Evolutionary conservation across 768 basidiomycete genomes (phyloP).

Genomic region (Termitomyces sp.): DNA sequence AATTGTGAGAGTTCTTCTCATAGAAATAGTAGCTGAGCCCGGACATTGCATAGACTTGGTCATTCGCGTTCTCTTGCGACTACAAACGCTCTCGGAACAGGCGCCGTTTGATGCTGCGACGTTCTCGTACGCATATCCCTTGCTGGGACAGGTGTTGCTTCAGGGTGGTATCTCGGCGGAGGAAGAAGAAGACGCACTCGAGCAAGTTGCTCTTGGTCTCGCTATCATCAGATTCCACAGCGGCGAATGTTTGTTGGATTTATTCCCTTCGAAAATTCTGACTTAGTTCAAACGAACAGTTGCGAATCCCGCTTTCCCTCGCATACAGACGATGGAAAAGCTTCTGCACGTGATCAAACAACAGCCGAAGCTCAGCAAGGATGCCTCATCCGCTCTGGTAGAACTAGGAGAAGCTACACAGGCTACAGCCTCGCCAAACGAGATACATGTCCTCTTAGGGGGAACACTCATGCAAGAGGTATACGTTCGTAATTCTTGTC

Average conservation of each 20-base stretch:
- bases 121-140: conserved; percentile 74
- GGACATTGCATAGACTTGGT: conserved; percentile 50
- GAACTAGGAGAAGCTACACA: conserved; percentile 80
- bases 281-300: conserved; percentile 37
- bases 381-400: conserved; percentile 74
- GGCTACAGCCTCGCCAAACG: conserved; percentile 52
- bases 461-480: conserved; percentile 84
- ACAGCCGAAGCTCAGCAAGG: conserved; percentile 79
- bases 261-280: not conserved
- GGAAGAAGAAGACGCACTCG: conserved; percentile 70
- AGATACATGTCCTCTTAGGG: conserved; percentile 58
- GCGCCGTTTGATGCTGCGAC: conserved; percentile 80
- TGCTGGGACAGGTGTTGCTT: conserved; percentile 63
- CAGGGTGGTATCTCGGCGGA: conserved; percentile 62
- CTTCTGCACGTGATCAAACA: conserved; percentile 68
- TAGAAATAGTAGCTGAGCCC: not conserved
- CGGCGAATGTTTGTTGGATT: conserved; percentile 58
- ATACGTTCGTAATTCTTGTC: conserved; percentile 79
- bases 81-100: conserved; percentile 78
- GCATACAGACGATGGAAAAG: conserved; percentile 58
- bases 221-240: conserved; percentile 69
- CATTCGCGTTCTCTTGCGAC: conserved; percentile 78
- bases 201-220: conserved; percentile 71
- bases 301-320: conserved; percentile 66
- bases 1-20: conserved; percentile 36